Conservation (phyloP, 805 yeast genomes). For the Ogataea haglerorum region DNA sequence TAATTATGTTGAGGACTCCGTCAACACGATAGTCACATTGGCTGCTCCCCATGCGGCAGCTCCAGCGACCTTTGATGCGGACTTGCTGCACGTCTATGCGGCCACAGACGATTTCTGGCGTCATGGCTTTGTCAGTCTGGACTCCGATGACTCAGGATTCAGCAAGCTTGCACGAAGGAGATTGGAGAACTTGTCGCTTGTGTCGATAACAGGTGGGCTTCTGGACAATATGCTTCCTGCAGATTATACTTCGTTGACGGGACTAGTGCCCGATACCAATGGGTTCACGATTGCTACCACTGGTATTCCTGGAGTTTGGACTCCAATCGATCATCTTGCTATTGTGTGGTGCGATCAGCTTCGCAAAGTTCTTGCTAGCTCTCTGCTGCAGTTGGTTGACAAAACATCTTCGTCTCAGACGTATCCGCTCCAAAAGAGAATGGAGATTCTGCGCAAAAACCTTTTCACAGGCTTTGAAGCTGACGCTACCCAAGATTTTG, state of each 20-base stretch:
- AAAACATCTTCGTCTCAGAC: conserved; percentile 46
- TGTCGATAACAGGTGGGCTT: conserved; percentile 89
- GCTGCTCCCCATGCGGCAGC: conserved; percentile 92
- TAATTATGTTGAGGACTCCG: conserved; percentile 66
- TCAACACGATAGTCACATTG: conserved; percentile 79
- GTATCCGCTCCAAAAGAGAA: conserved; percentile 48
- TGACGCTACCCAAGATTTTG: conserved; percentile 30
- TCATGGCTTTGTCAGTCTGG: conserved; percentile 42
- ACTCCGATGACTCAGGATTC: conserved; percentile 10
- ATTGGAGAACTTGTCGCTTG: conserved; percentile 56
- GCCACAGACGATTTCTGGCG: conserved; percentile 80
- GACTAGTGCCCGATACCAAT: conserved; percentile 65
- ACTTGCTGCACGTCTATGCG: conserved; percentile 69
- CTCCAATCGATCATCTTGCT: conserved; percentile 91
- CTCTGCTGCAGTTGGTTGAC: conserved; percentile 61
- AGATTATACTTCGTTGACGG: conserved; percentile 76
- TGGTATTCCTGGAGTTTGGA: conserved; percentile 89
- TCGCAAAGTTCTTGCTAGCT: conserved; percentile 56
- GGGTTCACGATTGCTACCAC: conserved; percentile 84
- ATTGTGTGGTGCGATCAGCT: conserved; percentile 95
- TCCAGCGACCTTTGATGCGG: conserved; percentile 92
- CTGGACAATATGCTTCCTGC: conserved; percentile 81
- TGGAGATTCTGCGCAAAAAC: conserved; percentile 48
- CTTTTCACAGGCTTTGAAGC: conserved; percentile 58
- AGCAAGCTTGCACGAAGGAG: conserved; percentile 41